These are phyloP conservation scores for Aspergillus sparsus DNA, from an alignment of 495 filamentous ascomycete species.

Conservation along the genomic window DNA sequence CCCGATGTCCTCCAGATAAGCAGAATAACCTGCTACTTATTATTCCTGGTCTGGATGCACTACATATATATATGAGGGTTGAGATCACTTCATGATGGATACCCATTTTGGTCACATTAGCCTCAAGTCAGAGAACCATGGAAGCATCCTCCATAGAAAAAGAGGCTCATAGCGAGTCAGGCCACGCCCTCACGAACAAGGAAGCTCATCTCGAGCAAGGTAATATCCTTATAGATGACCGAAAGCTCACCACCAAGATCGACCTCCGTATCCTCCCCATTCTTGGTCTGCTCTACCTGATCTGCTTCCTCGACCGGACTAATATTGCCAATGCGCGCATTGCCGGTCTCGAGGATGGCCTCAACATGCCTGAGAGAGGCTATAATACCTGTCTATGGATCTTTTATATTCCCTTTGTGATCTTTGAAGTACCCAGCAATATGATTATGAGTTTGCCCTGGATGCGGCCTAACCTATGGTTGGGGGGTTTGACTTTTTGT, in stretches of 20 bases:
- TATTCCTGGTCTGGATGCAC: too few species aligned
- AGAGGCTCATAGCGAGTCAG: too few species aligned
- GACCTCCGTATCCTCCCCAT: constrained; percentile 1
- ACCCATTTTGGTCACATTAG: too few species aligned
- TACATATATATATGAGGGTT: too few species aligned
- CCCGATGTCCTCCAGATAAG: too few species aligned
- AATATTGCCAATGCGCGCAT: constrained; percentile 3
- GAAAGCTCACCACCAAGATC: not conserved
- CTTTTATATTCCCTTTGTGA: not conserved
- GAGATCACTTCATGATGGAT: too few species aligned
- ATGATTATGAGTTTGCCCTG: not conserved
- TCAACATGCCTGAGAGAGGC: not conserved
- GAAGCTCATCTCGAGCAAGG: too few species aligned
- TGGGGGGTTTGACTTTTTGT: not conserved
- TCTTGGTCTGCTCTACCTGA: not conserved
- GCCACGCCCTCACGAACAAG: too few species aligned
- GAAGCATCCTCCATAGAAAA: too few species aligned
- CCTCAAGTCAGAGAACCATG: too few species aligned
- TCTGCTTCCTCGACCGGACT: constrained; percentile 1
- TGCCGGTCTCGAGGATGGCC: not conserved
- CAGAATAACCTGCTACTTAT: too few species aligned
- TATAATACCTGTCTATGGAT: constrained; percentile 3
- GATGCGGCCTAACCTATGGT: not conserved
- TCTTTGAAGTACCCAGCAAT: not conserved
- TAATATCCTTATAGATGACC: not conserved